These are phyloP conservation scores for Tanozyma kutaoensis DNA, from an alignment of 805 yeast genomes.

Conservation along the genomic window DNA sequence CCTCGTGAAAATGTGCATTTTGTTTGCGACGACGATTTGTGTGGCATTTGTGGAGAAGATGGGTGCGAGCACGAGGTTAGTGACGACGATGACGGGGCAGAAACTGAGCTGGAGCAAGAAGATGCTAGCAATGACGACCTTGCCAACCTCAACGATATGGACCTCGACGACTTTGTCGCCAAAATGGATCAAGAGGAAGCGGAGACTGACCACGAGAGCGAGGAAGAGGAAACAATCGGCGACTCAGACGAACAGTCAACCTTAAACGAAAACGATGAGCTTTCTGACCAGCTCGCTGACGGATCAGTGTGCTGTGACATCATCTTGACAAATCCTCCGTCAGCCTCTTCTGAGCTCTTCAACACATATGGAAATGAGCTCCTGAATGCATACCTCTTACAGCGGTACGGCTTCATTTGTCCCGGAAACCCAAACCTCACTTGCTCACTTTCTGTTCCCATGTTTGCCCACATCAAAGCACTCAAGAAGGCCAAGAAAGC, in stretches of 20 bases:
- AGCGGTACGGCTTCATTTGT: conserved; percentile 72
- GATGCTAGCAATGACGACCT: conserved; percentile 1
- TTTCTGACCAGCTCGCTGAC: conserved; percentile 20
- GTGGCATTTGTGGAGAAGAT: conserved; percentile 8
- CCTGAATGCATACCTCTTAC: conserved; percentile 49
- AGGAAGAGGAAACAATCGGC: too few relatives aligned
- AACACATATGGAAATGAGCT: conserved; percentile 71
- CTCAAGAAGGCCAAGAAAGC: conserved; percentile 11
- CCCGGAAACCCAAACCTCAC: conserved; percentile 32
- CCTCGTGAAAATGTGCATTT: conserved; percentile 35
- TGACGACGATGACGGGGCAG: conserved; percentile 2
- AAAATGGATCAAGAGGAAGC: background rate
- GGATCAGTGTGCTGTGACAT: conserved; percentile 58
- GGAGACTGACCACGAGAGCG: conserved; percentile 3
- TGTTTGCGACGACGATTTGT: conserved; percentile 9
- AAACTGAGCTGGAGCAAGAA: background rate
- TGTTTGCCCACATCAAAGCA: conserved; percentile 18
- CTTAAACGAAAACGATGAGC: conserved; percentile 15
- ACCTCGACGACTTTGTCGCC: background rate
- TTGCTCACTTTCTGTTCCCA: conserved; percentile 43
- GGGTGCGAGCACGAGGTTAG: conserved; percentile 5
- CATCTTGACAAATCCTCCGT: conserved; percentile 29
- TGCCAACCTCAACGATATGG: background rate
- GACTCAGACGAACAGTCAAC: too few relatives aligned
- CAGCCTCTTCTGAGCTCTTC: conserved; percentile 45